A percentile compares a stretch with the other conserved stretches of the same genome.
These are phyloP conservation scores for Straminergon stramineum DNA, from an alignment of 225 moss, liverwort and hornwort species.

Conservation along the genomic window DNA sequence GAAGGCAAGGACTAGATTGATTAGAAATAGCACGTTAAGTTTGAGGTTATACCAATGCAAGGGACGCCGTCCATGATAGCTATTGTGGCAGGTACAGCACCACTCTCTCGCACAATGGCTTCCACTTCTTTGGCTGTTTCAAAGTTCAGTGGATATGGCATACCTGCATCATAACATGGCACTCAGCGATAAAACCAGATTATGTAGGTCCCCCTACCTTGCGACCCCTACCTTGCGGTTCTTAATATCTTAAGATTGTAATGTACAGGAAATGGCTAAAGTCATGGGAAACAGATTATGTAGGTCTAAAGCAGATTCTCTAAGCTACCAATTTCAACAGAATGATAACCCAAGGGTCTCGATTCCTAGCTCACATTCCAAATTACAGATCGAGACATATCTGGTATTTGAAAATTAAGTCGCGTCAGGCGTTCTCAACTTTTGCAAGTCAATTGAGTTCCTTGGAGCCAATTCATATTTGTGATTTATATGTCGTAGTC, in stretches of 20 bases:
- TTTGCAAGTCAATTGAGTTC: neutral
- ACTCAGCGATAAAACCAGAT: neutral
- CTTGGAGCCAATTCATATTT: neutral
- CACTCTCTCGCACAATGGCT: slow-evolving; percentile 57
- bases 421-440: neutral
- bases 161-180: slow-evolving; percentile 33
- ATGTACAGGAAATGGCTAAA: neutral
- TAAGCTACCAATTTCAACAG: neutral
- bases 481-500: neutral
- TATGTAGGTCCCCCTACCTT: too few species aligned
- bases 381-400: neutral
- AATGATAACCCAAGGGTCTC: neutral
- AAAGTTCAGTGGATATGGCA: slow-evolving; percentile 94
- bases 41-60: slow-evolving; percentile 56
- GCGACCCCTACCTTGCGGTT: neutral
- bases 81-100: slow-evolving; percentile 89
- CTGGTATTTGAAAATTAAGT: neutral
- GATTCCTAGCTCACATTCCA: neutral
- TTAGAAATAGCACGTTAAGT: neutral
- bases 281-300: neutral
- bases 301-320: neutral
- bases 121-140: slow-evolving; percentile 79
- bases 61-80: slow-evolving; percentile 87
- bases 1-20: neutral
- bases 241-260: neutral